A percentile compares a stretch with the other conserved stretches of the same genome.
phyloP scores from a whole-genome alignment of 2,329 filamentous ascomycete genomes.

The Cordyceps cateniannulata region DNA sequence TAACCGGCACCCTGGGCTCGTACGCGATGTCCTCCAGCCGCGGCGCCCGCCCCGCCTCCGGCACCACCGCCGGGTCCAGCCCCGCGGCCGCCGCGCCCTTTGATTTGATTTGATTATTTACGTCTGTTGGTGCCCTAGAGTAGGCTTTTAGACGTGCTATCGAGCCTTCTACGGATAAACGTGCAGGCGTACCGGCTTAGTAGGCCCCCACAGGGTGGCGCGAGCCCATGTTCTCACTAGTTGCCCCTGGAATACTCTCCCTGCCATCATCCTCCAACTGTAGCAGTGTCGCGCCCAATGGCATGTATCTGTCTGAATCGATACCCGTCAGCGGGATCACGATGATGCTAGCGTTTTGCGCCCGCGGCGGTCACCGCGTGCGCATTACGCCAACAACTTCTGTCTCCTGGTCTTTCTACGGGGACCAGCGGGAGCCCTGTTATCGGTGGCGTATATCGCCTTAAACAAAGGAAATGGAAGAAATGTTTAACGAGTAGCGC shows the following conservation, averaged over 20 bases:
- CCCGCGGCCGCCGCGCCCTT: neutral
- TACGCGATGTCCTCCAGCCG: slow-evolving; percentile 59
- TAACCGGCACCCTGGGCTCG: slow-evolving; percentile 66
- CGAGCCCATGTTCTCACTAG: slow-evolving; percentile 1
- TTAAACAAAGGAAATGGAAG: neutral
- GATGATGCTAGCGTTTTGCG: neutral
- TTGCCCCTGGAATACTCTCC: slow-evolving; percentile 5
- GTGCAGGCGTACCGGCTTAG: neutral
- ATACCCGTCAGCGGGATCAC: neutral
- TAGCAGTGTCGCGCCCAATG: neutral
- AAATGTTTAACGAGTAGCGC: neutral
- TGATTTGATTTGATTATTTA: slow-evolving; percentile 1
- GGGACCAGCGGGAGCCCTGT: neutral
- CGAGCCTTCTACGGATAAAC: neutral
- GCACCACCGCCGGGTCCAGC: neutral
- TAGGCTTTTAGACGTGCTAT: slow-evolving; percentile 3
- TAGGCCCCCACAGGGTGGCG: neutral
- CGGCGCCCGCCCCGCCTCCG: slow-evolving; percentile 35
- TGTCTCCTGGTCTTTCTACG: neutral
- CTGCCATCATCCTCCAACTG: neutral
- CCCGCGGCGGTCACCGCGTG: too few relatives aligned
- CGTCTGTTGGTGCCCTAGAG: neutral
- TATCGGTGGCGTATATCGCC: neutral
- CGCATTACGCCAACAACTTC: neutral
- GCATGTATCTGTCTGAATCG: neutral